Base-by-base conservation (phyloP, 129 eudicot species). In the Saussurea involucrata region DNA sequence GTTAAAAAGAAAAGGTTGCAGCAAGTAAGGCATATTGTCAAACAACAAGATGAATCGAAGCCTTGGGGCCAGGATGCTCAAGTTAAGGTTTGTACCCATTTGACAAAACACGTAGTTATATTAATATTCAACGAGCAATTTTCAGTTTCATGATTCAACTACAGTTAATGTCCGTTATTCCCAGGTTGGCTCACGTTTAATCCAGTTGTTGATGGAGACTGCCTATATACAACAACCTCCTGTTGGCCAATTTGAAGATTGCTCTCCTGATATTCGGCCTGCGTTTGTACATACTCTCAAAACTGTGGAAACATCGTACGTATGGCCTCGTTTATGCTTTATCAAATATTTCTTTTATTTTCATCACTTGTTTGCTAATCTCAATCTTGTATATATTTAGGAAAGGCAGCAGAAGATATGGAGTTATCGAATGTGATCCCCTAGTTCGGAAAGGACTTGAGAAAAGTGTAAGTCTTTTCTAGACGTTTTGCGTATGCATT, bases 171-270 rank as follows among this genome's bases (percentile, higher is more conserved):
- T 63, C 15, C 33, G 46, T 63, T 71, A 22, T 61, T 67, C 60
- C 32, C 83, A 92, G 98, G 96, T 94, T 69, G 98, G 98, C 42
- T 81, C 88, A 83, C 95, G 93, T 72, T 81, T 94, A 84, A 91
- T 94, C 72, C 92, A 94, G 86, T 73, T 94, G 74, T 83, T 94
- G 37, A 83, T 83, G 58, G 91, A 94, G 85, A 91, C 97, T 33
- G 98, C 98, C 55, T 91, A 87, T 78, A 94, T 94, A 83, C 98
- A 89, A 72, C 97, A 89, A 72, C 97, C 98, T 77, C 93, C 97
- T 49, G 86, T 80, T 76, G 90, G 86, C 63, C 93, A 94, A 66
- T 71, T 85, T 68, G 96, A 78, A 64, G 98, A 94, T 84, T 83
- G 86, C 37, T 93, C 97, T 65, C 98, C 96, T 57, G 98, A 91